Percentiles rank a stretch among this genome's conserved stretches.
These are phyloP conservation scores for Aegilops longissima DNA, from an alignment of 176 grass and related monocot species.

Conservation along the genomic window DNA sequence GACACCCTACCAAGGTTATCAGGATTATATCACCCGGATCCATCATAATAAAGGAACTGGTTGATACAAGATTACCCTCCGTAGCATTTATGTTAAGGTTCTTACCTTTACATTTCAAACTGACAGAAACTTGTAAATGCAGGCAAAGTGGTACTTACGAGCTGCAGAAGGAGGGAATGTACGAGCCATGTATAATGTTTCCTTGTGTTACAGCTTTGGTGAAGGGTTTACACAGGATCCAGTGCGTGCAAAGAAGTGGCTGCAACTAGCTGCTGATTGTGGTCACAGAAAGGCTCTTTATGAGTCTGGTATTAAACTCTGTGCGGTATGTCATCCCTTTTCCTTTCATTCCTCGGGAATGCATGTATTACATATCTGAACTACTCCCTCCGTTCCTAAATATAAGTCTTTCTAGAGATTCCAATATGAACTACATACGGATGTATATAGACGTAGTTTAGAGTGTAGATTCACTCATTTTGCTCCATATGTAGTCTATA, in stretches of 20 bases:
- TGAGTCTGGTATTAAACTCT: slow-evolving; percentile 65
- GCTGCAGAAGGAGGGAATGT: slow-evolving; percentile 68
- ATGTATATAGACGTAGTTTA: too few relatives aligned
- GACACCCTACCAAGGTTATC: background rate
- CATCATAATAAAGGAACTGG: background rate
- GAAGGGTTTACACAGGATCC: slow-evolving; percentile 60
- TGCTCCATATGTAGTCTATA: too few relatives aligned
- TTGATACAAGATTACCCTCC: background rate
- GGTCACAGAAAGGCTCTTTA: slow-evolving; percentile 73
- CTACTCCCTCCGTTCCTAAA: background rate
- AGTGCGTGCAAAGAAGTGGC: slow-evolving; percentile 52
- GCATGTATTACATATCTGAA: background rate
- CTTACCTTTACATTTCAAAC: background rate
- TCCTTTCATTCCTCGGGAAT: background rate
- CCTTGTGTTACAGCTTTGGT: slow-evolving; percentile 55
- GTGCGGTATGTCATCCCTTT: slow-evolving; percentile 49
- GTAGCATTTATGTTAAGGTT: background rate
- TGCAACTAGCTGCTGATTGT: slow-evolving; percentile 71
- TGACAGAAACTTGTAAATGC: slow-evolving; percentile 35
- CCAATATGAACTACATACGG: too few relatives aligned
- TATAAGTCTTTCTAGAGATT: too few relatives aligned
- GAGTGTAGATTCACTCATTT: too few relatives aligned
- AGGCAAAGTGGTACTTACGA: slow-evolving; percentile 76
- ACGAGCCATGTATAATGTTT: slow-evolving; percentile 77
- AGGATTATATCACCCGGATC: slow-evolving; percentile 3